Conservation (phyloP, 1,284 basidiomycete species). For the Volvariella volvacea region DNA sequence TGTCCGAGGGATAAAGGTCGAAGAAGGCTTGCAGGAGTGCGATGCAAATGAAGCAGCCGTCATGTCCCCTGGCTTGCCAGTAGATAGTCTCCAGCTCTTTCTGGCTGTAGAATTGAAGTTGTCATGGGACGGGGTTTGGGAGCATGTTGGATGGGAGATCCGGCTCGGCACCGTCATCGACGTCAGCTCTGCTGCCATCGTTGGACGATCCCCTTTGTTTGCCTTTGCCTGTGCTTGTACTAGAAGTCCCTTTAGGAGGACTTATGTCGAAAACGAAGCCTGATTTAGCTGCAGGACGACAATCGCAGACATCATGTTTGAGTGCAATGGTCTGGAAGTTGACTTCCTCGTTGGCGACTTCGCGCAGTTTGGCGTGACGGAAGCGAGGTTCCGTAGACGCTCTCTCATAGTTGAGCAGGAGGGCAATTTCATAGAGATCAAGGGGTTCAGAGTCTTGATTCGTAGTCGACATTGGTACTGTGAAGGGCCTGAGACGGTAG, state of each 20-base stretch:
- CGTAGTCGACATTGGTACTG: too few relatives aligned
- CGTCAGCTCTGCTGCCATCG: too few relatives aligned
- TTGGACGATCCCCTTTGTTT: too few relatives aligned
- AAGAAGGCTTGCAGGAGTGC: constrained; percentile 22
- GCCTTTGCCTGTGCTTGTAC: constrained; percentile 1
- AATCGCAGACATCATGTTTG: constrained; percentile 6
- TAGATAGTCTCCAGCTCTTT: constrained; percentile 22
- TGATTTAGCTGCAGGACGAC: constrained; percentile 11
- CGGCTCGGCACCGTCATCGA: too few relatives aligned
- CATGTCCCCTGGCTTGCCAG: constrained; percentile 22
- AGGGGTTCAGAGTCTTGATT: constrained; percentile 1
- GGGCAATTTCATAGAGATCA: constrained; percentile 12
- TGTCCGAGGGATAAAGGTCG: constrained; percentile 16
- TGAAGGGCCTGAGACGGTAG: too few relatives aligned
- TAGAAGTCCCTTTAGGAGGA: neutral
- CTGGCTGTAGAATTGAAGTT: constrained; percentile 11
- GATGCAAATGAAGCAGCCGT: constrained; percentile 19
- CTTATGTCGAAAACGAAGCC: constrained; percentile 19
- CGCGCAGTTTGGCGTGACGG: constrained; percentile 18
- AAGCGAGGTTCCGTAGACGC: constrained; percentile 21
- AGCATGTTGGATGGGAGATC: constrained; percentile 23
- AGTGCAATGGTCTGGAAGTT: constrained; percentile 14
- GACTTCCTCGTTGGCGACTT: constrained; percentile 11
- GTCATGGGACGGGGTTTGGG: constrained; percentile 8
- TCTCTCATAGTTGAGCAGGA: constrained; percentile 21